These are phyloP conservation scores for Aspergillus campestris DNA, from an alignment of 495 filamentous ascomycete genomes.

Conservation along the genomic window DNA sequence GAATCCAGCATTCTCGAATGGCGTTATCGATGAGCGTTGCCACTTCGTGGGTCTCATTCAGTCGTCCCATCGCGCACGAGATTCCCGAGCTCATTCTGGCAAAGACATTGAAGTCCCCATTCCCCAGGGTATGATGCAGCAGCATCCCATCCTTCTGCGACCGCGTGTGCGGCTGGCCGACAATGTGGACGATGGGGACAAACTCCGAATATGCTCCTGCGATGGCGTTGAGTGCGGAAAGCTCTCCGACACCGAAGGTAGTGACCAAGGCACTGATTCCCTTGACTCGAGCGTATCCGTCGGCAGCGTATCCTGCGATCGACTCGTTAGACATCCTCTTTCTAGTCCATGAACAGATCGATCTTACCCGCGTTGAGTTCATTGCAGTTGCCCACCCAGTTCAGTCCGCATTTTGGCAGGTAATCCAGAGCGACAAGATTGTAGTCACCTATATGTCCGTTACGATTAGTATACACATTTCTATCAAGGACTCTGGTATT, in stretches of 20 bases:
- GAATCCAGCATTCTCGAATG: conserved; percentile 69
- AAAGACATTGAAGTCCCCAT: conserved; percentile 85
- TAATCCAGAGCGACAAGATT: conserved; percentile 54
- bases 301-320: conserved; percentile 56
- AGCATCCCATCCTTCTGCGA: conserved; percentile 50
- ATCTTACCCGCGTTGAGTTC: conserved; percentile 56
- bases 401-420: conserved; percentile 45
- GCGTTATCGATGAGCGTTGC: conserved; percentile 71
- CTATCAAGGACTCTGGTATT: not conserved
- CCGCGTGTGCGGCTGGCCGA: conserved; percentile 47
- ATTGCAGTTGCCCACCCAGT: conserved; percentile 64
- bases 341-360: not conserved
- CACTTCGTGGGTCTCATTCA: conserved; percentile 62
- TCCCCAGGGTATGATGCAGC: conserved; percentile 91
- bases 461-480: not conserved
- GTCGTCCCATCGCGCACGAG: conserved; percentile 57
- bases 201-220: conserved; percentile 56
- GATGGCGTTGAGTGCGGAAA: conserved; percentile 60
- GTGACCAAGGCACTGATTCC: conserved; percentile 58
- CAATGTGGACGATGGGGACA: conserved; percentile 56
- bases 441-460: conserved; percentile 28
- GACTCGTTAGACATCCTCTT: not conserved
- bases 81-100: conserved; percentile 66
- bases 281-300: conserved; percentile 63
- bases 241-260: conserved; percentile 64